phyloP scores from a whole-genome alignment of 2,329 filamentous ascomycete genomes.

The Talaromyces marneffei region DNA sequence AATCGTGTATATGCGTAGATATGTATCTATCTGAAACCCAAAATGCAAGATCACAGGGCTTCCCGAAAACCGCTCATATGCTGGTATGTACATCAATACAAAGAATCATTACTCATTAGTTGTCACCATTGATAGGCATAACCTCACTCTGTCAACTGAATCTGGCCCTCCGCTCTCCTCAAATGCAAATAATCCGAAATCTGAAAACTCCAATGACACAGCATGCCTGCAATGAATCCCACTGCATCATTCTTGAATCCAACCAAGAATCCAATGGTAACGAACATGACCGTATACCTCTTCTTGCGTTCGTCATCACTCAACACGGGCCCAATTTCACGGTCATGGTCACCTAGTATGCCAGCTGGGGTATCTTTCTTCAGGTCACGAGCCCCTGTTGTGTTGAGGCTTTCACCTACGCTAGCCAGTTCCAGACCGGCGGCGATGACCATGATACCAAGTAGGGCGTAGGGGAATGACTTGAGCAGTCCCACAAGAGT shows the following conservation, averaged over 20 bases:
- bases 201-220: conserved; percentile 67
- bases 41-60: not conserved
- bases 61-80: not conserved
- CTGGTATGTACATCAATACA: not conserved
- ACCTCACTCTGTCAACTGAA: conserved; percentile 17
- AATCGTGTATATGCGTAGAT: not conserved
- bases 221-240: conserved; percentile 74
- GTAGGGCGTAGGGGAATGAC: conserved; percentile 66
- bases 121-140: not conserved
- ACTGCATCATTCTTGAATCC: conserved; percentile 87
- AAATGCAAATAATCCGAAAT: conserved; percentile 25
- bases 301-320: conserved; percentile 64
- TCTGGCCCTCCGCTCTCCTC: conserved; percentile 28
- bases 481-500: conserved; percentile 65
- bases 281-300: conserved; percentile 84
- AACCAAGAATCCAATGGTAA: conserved; percentile 73
- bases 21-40: not conserved
- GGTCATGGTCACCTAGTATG: conserved; percentile 33
- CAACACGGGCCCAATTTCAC: conserved; percentile 33
- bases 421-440: conserved; percentile 82
- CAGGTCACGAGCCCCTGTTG: conserved; percentile 59
- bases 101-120: not conserved
- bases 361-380: conserved; percentile 26
- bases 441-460: conserved; percentile 85
- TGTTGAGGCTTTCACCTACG: conserved; percentile 77